Percentiles rank a stretch among this genome's conserved stretches.
phyloP scores from a whole-genome alignment of 148 eudicot species.

The Talinum fruticosum region DNA sequence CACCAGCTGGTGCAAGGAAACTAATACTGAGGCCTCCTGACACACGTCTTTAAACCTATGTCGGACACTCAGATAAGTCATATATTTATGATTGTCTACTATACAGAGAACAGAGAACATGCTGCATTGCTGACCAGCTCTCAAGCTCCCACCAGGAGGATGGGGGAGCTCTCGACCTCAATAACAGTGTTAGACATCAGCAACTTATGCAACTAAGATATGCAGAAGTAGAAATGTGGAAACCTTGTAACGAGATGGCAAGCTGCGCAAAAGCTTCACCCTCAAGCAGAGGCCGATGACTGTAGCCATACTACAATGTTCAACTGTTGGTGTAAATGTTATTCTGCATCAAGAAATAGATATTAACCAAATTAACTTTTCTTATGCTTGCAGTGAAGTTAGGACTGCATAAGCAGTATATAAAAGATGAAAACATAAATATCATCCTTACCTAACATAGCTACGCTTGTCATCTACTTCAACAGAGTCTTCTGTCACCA shows the following conservation, averaged over 20 bases:
- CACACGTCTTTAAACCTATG: too few relatives aligned
- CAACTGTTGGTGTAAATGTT: constrained; percentile 94
- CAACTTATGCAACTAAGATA: not conserved
- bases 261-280: constrained; percentile 86
- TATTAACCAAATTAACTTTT: not conserved
- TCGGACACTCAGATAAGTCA: not conserved
- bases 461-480: constrained; percentile 69
- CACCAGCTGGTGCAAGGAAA: too few relatives aligned
- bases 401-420: not conserved
- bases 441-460: constrained; percentile 54
- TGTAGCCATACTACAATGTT: constrained; percentile 97
- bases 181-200: not conserved
- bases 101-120: not conserved
- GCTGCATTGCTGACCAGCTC: not conserved
- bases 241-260: constrained; percentile 87
- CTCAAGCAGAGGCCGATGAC: constrained; percentile 92
- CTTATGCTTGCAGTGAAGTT: not conserved
- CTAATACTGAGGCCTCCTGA: too few relatives aligned
- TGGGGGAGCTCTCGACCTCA: not conserved
- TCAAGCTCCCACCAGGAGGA: not conserved
- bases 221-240: constrained; percentile 9
- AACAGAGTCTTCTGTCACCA: constrained; percentile 87
- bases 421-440: not conserved
- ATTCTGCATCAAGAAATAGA: constrained; percentile 46
- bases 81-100: not conserved